Evolutionary conservation across 345 rosid species (phyloP), one percentile per base, ranked within the genome.

Genomic region (Gossypium thurberi): DNA sequence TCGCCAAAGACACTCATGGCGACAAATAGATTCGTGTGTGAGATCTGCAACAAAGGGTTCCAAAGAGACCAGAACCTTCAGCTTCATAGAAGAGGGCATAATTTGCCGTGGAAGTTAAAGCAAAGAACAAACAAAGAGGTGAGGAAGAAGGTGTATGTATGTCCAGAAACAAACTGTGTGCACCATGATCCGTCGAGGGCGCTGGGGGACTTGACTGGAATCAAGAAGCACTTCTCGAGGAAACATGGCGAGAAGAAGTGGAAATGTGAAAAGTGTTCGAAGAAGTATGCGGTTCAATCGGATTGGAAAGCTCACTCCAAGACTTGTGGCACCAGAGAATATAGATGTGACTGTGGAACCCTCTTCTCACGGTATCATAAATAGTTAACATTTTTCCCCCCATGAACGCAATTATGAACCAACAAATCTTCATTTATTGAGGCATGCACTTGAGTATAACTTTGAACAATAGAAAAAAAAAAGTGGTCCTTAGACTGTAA

Each of bases 291-390:
- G n/a, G 98, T 92, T 72, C 89, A 84, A 78, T 92, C 98, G 9
- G 98, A 92, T 78, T 92, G 94, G 94, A 92, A 92, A 85, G 98
- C 96, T 78, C 98, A 92, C 70, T 87, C 84, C 78, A 92, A 92
- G 74, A 87, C 85, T 74, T 92, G 98, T 80, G 98, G 98, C 85
- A 92, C 91, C 37, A 84, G 82, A 20, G 96, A 90, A 77, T 92
- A 86, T 65, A 81, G 94, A 83, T 92, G 98, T 74, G 98, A 91
- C 81, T 91, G 98, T 73, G 98, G 98, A 47, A 90, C 94, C 42
- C 83, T 92, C 77, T 92, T 92, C 86, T 90, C 96, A 73, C 86
- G 98, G 98, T 90, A 86, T 53, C 53, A 47, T 10, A 53, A 69
- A 3, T 23, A 12, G 7, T 44, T 17, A 26, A n/a, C 52, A 8